phyloP scores from a whole-genome alignment of 768 basidiomycete genomes.

The Leccinum aurantiacum region DNA sequence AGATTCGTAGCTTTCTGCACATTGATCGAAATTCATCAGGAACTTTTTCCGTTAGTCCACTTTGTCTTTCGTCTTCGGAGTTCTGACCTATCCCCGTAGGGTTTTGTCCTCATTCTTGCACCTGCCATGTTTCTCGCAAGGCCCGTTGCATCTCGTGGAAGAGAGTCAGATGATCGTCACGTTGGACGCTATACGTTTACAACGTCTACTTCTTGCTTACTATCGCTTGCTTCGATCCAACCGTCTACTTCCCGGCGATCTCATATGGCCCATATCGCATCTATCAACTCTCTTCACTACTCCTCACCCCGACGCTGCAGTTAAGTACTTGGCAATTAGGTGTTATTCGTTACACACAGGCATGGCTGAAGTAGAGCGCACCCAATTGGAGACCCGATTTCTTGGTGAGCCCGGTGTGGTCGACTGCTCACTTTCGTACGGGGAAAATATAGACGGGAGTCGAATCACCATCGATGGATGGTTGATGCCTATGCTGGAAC shows the following conservation, averaged over 20 bases:
- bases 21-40: slow-evolving; percentile 66
- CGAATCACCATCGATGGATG: slow-evolving; percentile 65
- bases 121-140: slow-evolving; percentile 42
- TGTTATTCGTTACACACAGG: slow-evolving; percentile 76
- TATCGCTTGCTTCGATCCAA: slow-evolving; percentile 79
- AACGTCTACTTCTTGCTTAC: slow-evolving; percentile 73
- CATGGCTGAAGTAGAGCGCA: slow-evolving; percentile 76
- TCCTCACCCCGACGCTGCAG: slow-evolving; percentile 61
- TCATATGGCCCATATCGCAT: slow-evolving; percentile 57
- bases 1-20: slow-evolving; percentile 60
- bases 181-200: slow-evolving; percentile 50
- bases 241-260: slow-evolving; percentile 57
- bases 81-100: slow-evolving; percentile 34
- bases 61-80: slow-evolving; percentile 3
- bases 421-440: slow-evolving; percentile 66
- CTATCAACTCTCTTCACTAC: slow-evolving; percentile 46
- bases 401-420: slow-evolving; percentile 58
- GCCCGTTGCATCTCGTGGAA: slow-evolving; percentile 54
- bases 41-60: slow-evolving; percentile 65
- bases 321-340: slow-evolving; percentile 68
- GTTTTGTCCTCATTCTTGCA: slow-evolving; percentile 54
- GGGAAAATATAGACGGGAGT: slow-evolving; percentile 47
- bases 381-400: slow-evolving; percentile 57
- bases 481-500: slow-evolving; percentile 75
- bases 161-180: slow-evolving; percentile 27